Evolutionary conservation across 345 rosid genomes (phyloP).

Genomic region (Hypericum perforatum): DNA sequence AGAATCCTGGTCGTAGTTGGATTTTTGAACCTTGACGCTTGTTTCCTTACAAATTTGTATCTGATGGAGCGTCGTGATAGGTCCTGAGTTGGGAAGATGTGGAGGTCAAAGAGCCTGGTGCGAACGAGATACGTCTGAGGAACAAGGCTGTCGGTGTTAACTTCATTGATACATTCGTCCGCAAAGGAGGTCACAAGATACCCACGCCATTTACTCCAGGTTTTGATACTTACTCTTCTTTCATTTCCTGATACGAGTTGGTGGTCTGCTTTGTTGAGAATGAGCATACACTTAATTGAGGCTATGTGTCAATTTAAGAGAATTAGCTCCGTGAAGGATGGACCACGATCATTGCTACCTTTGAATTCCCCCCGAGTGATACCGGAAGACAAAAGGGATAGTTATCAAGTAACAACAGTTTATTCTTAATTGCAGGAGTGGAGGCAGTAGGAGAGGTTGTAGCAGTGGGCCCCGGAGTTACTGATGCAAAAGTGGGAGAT

Average conservation of each 20-base stretch:
- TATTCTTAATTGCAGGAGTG: too few relatives aligned
- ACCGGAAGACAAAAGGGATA: too few relatives aligned
- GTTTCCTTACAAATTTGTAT: too few relatives aligned
- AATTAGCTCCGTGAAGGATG: conserved; percentile 64
- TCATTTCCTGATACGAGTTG: too few relatives aligned
- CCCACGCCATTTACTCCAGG: conserved; percentile 80
- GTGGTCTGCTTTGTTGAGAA: conserved; percentile 74
- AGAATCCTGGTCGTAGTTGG: too few relatives aligned
- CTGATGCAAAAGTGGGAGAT: too few relatives aligned
- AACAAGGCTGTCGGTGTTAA: conserved; percentile 78
- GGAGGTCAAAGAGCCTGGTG: conserved; percentile 78
- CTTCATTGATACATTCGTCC: conserved; percentile 72
- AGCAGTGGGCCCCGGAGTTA: too few relatives aligned
- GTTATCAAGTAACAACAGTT: too few relatives aligned
- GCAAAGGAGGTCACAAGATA: conserved; percentile 75
- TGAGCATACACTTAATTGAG: conserved; percentile 70
- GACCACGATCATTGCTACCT: conserved; percentile 57
- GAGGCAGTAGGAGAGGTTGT: too few relatives aligned
- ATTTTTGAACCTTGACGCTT: too few relatives aligned
- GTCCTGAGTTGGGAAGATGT: conserved; percentile 88
- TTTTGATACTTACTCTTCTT: conserved; percentile 17
- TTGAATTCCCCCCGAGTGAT: conserved; percentile 89
- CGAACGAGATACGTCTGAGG: conserved; percentile 71
- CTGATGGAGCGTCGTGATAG: conserved; percentile 20
- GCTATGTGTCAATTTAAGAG: conserved; percentile 54